These are phyloP conservation scores for Achlya hypogyna DNA, from an alignment of 352 stramenopile species.

Conservation along the genomic window DNA sequence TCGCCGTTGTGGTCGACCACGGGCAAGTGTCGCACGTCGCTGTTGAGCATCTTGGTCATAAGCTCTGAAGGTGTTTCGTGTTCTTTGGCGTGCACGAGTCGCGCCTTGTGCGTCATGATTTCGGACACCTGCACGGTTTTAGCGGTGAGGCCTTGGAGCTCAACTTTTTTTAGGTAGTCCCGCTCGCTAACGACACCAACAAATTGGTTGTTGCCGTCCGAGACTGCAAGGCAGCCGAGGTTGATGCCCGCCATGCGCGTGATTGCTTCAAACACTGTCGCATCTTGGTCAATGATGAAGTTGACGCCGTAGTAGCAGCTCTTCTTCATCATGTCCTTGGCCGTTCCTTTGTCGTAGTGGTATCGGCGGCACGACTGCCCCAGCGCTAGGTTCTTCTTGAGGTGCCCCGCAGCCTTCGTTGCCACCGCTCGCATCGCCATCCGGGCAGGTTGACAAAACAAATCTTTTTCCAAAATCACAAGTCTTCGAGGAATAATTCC, in stretches of 20 bases:
- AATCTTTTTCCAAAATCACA: background rate
- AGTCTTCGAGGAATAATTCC: background rate
- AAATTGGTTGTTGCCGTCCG: slow-evolving; percentile 81
- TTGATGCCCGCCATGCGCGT: slow-evolving; percentile 93
- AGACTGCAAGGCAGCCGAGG: slow-evolving; percentile 86
- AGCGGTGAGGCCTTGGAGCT: slow-evolving; percentile 85
- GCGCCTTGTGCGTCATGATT: slow-evolving; percentile 91
- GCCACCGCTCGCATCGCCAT: background rate
- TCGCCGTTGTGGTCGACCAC: slow-evolving; percentile 88
- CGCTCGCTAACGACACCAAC: slow-evolving; percentile 89
- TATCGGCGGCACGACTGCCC: slow-evolving; percentile 22
- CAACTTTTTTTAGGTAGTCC: slow-evolving; percentile 95
- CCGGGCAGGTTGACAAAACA: background rate
- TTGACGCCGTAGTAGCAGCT: slow-evolving; percentile 93
- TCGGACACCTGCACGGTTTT: slow-evolving; percentile 83
- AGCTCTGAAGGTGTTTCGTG: slow-evolving; percentile 84
- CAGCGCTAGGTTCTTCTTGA: background rate
- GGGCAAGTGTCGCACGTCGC: slow-evolving; percentile 91
- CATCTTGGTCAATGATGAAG: slow-evolving; percentile 89
- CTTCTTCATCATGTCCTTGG: slow-evolving; percentile 87
- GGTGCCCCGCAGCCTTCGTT: background rate
- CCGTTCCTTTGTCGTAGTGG: slow-evolving; percentile 75
- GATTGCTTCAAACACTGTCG: slow-evolving; percentile 90
- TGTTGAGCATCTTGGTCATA: slow-evolving; percentile 95
- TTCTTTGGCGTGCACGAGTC: slow-evolving; percentile 80